Evolutionary conservation across 768 basidiomycete genomes (phyloP).

Genomic region (Dendrothele bispora): DNA sequence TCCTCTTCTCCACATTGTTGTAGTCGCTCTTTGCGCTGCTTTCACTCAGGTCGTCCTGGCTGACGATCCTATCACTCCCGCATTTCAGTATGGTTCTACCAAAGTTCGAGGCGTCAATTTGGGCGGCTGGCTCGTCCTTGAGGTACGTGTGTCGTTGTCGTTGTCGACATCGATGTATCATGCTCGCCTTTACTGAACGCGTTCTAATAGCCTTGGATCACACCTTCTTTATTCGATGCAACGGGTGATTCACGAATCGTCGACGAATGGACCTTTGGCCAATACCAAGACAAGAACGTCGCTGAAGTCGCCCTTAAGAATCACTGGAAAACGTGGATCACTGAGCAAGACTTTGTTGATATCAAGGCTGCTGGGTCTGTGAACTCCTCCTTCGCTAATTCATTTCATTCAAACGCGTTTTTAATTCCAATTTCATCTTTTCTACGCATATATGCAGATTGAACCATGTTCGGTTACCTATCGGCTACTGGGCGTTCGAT

Average conservation of each 20-base stretch:
- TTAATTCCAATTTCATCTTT: background rate
- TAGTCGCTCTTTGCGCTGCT: slow-evolving; percentile 18
- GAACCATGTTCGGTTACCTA: slow-evolving; percentile 78
- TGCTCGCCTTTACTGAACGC: slow-evolving; percentile 12
- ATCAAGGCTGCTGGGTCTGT: slow-evolving; percentile 77
- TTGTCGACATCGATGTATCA: background rate
- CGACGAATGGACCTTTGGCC: slow-evolving; percentile 80
- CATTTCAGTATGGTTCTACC: slow-evolving; percentile 72
- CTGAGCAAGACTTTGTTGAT: slow-evolving; percentile 70
- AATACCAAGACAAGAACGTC: slow-evolving; percentile 49
- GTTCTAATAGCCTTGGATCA: slow-evolving; percentile 66
- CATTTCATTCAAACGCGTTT: too few species aligned
- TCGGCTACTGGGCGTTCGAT: slow-evolving; percentile 88
- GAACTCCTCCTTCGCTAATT: too few species aligned
- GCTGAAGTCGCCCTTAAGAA: slow-evolving; percentile 52
- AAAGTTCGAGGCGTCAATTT: slow-evolving; percentile 85
- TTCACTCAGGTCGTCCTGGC: background rate
- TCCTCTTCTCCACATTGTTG: slow-evolving; percentile 13
- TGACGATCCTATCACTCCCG: slow-evolving; percentile 36
- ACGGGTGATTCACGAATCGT: slow-evolving; percentile 56
- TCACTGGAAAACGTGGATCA: slow-evolving; percentile 87
- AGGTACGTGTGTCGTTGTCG: slow-evolving; percentile 34
- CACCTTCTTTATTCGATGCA: slow-evolving; percentile 70
- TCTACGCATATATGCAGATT: slow-evolving; percentile 39
- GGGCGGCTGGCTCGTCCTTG: slow-evolving; percentile 56